These are phyloP conservation scores for Tillandsia fasciculata DNA, from an alignment of 176 grass and related monocot genomes.

Conservation along the genomic window DNA sequence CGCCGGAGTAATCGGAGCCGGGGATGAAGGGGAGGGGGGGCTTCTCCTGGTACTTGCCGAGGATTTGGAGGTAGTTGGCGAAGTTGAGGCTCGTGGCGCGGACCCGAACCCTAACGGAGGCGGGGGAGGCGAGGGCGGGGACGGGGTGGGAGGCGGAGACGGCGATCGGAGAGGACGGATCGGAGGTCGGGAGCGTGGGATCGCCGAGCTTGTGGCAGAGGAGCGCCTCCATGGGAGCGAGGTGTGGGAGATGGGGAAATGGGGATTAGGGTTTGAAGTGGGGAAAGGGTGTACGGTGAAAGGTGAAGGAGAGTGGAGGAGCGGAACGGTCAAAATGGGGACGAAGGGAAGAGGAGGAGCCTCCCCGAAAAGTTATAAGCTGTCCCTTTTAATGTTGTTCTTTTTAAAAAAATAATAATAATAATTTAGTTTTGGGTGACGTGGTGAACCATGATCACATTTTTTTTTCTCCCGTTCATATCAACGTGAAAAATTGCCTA, in stretches of 20 bases:
- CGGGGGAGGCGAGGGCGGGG: slow-evolving; percentile 44
- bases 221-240: slow-evolving; percentile 56
- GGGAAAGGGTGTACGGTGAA: not conserved
- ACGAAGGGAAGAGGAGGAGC: no score
- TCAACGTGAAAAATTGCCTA: no score
- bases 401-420: no score
- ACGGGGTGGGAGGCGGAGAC: slow-evolving; percentile 32
- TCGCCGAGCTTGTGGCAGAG: slow-evolving; percentile 62
- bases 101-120: slow-evolving; percentile 58
- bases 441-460: no score
- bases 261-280: not conserved
- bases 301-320: not conserved
- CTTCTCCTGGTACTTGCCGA: slow-evolving; percentile 85
- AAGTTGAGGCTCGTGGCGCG: slow-evolving; percentile 74
- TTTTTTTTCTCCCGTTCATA: no score
- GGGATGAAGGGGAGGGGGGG: slow-evolving; percentile 57
- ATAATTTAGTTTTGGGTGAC: no score
- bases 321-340: not conserved
- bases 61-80: slow-evolving; percentile 73
- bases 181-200: slow-evolving; percentile 41
- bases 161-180: slow-evolving; percentile 34
- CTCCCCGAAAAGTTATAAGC: no score
- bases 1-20: slow-evolving; percentile 70
- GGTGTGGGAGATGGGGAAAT: not conserved
- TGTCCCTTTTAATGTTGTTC: no score